Percentiles rank a stretch among this genome's conserved stretches.
Evolutionary conservation across 2,329 filamentous ascomycete species (phyloP).

Genomic region (Beauveria rudraprayagi): DNA sequence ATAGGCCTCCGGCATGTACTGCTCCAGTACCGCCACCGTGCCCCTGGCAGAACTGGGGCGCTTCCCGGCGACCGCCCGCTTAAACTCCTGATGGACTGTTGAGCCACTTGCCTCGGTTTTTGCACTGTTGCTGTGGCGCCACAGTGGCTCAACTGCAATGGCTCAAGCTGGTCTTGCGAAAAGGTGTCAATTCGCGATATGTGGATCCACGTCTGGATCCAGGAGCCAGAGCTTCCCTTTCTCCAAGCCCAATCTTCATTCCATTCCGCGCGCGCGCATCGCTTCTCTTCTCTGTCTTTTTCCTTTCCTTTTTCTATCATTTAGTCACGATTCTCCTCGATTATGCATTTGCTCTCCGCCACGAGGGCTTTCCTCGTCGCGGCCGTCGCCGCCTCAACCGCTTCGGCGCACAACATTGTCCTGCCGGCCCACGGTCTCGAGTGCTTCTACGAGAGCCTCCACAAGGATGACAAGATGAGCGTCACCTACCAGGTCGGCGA

Average conservation of each 20-base stretch:
- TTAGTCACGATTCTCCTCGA: constrained; percentile 7
- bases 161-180: constrained; percentile 7
- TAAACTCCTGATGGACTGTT: background rate
- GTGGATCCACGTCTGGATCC: constrained; percentile 10
- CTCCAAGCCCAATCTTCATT: background rate
- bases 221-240: constrained; percentile 12
- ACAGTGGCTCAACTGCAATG: background rate
- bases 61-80: background rate
- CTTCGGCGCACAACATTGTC: constrained; percentile 89
- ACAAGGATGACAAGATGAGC: constrained; percentile 95
- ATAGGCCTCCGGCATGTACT: background rate
- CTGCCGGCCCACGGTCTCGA: constrained; percentile 87
- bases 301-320: background rate
- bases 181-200: constrained; percentile 16
- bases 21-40: background rate
- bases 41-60: constrained; percentile 1
- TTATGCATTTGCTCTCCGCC: constrained; percentile 37
- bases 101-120: no score
- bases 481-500: constrained; percentile 98
- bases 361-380: constrained; percentile 36
- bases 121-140: background rate
- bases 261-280: background rate
- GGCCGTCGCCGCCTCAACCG: constrained; percentile 42
- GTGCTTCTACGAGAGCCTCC: constrained; percentile 93
- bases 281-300: background rate